Evolutionary conservation across 202 grass and related monocot genomes (phyloP).

Genomic region (Brachypodium distachyon): DNA sequence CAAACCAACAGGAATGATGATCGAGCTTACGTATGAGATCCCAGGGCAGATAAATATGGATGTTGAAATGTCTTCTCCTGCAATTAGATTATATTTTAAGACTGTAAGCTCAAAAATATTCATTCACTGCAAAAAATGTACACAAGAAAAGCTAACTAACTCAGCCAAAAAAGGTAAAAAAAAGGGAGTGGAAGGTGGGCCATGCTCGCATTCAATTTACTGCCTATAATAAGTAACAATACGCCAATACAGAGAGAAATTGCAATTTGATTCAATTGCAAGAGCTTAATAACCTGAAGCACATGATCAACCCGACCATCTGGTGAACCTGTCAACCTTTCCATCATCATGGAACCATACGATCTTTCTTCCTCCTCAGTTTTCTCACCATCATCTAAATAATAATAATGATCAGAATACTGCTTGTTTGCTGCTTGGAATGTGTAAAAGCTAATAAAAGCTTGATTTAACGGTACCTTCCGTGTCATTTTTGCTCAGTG

Average conservation of each 20-base stretch:
- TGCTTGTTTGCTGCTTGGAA: background rate
- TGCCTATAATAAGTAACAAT: background rate
- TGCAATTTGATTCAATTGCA: background rate
- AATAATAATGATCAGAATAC: background rate
- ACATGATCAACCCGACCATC: constrained; percentile 88
- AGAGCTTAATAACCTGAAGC: constrained; percentile 68
- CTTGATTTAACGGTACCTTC: constrained; percentile 42
- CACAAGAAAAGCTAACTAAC: background rate
- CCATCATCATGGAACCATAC: constrained; percentile 95
- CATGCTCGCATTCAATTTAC: background rate
- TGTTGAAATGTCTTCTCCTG: constrained; percentile 97
- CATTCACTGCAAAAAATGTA: background rate
- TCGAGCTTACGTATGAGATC: constrained; percentile 85
- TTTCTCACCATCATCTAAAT: constrained; percentile 34
- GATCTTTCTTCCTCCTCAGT: constrained; percentile 52
- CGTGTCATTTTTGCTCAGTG: constrained; percentile 54
- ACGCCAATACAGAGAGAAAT: background rate
- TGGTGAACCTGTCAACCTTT: constrained; percentile 68
- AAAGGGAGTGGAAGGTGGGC: background rate
- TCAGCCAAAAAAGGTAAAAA: background rate
- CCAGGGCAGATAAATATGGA: constrained; percentile 76
- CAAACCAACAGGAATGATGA: background rate
- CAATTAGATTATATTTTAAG: constrained; percentile 13
- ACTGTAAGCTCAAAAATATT: background rate
- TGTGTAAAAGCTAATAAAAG: background rate